Conservation (phyloP, 768 basidiomycete species). For the Termitomyces sp. region DNA sequence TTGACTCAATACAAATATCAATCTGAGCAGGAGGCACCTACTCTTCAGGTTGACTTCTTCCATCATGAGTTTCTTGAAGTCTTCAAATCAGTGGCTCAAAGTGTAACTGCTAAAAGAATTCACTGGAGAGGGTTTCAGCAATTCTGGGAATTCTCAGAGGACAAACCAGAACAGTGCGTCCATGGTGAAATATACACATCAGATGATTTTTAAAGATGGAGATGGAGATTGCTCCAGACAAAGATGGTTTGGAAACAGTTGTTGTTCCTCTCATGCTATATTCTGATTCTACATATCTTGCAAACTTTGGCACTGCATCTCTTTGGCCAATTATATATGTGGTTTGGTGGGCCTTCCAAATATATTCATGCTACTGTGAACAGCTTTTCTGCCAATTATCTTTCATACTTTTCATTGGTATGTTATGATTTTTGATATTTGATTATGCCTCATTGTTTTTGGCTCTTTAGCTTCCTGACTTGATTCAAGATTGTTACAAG, state of each 20-base stretch:
- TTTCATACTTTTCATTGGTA: neutral
- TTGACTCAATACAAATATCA: neutral
- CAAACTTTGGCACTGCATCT: neutral
- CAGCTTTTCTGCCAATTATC: neutral
- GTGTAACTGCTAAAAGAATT: neutral
- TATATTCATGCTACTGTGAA: neutral
- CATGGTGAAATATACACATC: neutral
- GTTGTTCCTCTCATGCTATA: neutral
- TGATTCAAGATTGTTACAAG: neutral
- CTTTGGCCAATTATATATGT: neutral
- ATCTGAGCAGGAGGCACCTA: neutral
- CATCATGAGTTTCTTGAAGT: neutral
- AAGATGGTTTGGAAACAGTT: neutral
- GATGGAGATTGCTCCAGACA: neutral
- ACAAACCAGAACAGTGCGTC: neutral
- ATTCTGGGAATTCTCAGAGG: neutral
- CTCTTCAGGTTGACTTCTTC: neutral
- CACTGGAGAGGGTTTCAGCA: neutral
- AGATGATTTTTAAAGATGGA: neutral
- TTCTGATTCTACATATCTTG: neutral
- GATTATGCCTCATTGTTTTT: neutral
- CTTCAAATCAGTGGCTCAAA: neutral
- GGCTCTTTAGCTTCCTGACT: neutral
- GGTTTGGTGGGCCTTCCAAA: conserved; percentile 1
- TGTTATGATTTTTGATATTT: neutral